These are phyloP conservation scores for Suillus placidus DNA, from an alignment of 768 basidiomycete genomes.

Conservation along the genomic window DNA sequence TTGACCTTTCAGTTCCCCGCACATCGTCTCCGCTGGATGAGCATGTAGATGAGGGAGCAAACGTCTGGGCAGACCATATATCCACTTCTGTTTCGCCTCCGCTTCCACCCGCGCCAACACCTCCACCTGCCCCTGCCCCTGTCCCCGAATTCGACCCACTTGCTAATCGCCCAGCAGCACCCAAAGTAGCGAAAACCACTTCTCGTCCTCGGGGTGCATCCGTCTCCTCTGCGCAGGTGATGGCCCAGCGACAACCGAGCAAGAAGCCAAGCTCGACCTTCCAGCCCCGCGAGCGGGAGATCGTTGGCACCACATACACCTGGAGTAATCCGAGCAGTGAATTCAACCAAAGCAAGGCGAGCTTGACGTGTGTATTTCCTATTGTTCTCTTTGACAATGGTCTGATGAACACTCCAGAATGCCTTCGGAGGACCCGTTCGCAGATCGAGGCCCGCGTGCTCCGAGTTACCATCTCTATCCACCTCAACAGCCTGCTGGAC, in stretches of 20 bases:
- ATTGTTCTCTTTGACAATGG: neutral
- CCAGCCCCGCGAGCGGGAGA: conserved; percentile 30
- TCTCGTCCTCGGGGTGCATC: conserved; percentile 29
- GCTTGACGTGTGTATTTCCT: conserved; percentile 21
- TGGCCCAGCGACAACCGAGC: conserved; percentile 19
- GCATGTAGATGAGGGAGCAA: conserved; percentile 20
- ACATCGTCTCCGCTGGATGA: conserved; percentile 26
- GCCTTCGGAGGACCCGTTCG: conserved; percentile 32
- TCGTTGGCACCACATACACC: conserved; percentile 36
- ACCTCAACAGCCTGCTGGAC: conserved; percentile 2
- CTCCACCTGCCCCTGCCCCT: neutral
- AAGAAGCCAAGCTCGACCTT: conserved; percentile 28
- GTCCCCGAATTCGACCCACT: neutral
- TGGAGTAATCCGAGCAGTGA: conserved; percentile 32
- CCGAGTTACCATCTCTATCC: conserved; percentile 8
- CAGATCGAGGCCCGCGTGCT: conserved; percentile 22
- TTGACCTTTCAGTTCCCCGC: conserved; percentile 26
- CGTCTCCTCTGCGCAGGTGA: conserved; percentile 27
- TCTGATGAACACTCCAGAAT: conserved; percentile 5
- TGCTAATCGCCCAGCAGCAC: conserved; percentile 8
- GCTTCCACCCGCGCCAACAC: conserved; percentile 11
- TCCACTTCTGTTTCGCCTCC: neutral
- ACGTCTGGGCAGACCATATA: conserved; percentile 32
- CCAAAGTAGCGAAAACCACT: conserved; percentile 26
- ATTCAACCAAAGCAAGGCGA: conserved; percentile 20